phyloP scores from a whole-genome alignment of 176 grass and related monocot genomes.

The sorghum (Sorghum bicolor) region Sorghum_bicolor_NCBIv3 NC_012870.2:75737501-75738000 shows the following conservation, averaged over 20 bases:
- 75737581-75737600: slow-evolving; percentile 28
- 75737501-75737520: slow-evolving; percentile 99
- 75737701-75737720: neutral
- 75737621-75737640: neutral
- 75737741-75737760: neutral
- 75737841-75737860: no score
- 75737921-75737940: no score
- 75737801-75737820: no score
- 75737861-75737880: no score
- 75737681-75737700: neutral
- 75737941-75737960: no score
- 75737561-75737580: slow-evolving; percentile 18
- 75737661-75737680: neutral
- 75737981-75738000: no score
- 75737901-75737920: no score
- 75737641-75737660: neutral
- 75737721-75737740: neutral
- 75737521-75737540: slow-evolving; percentile 87
- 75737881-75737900: no score
- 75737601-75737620: neutral
- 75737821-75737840: no score
- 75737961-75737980: no score
- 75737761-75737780: neutral
- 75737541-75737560: slow-evolving; percentile 64
- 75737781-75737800: neutral